phyloP scores from a whole-genome alignment of 371 early-diverging fungal species.

The Mortierella sp. region DNA sequence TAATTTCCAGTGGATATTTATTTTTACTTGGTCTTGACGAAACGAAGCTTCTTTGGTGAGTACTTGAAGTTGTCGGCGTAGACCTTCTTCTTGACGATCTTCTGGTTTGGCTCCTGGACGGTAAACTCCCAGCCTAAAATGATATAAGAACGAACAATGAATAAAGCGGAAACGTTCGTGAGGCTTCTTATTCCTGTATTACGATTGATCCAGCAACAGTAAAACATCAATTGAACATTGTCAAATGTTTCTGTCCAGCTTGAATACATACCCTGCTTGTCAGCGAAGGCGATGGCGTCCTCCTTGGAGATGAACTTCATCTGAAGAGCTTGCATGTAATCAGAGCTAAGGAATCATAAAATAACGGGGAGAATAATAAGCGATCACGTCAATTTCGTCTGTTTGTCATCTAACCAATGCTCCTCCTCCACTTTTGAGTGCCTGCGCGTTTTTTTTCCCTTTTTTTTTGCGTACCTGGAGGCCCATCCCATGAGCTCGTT shows the following conservation, averaged over 20 bases:
- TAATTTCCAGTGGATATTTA: slow-evolving; percentile 9
- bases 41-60: slow-evolving; percentile 79
- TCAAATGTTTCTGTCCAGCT: not conserved
- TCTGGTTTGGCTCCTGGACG: slow-evolving; percentile 88
- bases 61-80: slow-evolving; percentile 95
- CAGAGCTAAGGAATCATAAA: slow-evolving; percentile 67
- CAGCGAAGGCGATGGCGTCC: slow-evolving; percentile 93
- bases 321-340: slow-evolving; percentile 87
- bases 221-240: not conserved
- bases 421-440: not conserved
- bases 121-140: slow-evolving; percentile 83
- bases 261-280: slow-evolving; percentile 82
- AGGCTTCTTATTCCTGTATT: not conserved
- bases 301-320: slow-evolving; percentile 90
- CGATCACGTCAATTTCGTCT: not conserved
- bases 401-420: not conserved
- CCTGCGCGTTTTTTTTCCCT: not conserved
- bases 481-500: slow-evolving; percentile 97
- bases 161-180: not conserved
- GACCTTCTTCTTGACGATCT: slow-evolving; percentile 79
- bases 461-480: slow-evolving; percentile 71
- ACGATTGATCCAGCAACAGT: not conserved
- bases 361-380: not conserved
- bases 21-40: slow-evolving; percentile 87
- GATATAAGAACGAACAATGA: not conserved